These are phyloP conservation scores for Cladosporium sp. DNA, from an alignment of 2,329 filamentous ascomycete genomes.

Conservation along the genomic window DNA sequence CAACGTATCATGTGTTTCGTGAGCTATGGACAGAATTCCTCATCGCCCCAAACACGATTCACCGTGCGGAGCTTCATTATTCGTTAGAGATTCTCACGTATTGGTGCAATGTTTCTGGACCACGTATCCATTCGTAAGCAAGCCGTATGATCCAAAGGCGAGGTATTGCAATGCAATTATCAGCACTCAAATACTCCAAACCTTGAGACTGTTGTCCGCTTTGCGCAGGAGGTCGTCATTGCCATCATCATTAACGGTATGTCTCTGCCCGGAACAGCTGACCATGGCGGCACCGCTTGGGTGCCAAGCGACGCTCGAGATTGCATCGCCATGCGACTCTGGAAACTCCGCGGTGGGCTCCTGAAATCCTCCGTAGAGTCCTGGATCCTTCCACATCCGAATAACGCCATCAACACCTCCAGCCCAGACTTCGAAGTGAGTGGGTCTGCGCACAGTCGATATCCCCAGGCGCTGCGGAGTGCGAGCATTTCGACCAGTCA, in stretches of 20 bases:
- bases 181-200: conserved; percentile 1
- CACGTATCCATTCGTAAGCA: no score
- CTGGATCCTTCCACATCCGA: conserved; percentile 42
- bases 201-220: conserved; percentile 7
- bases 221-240: background rate
- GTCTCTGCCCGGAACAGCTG: conserved; percentile 43
- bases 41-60: no score
- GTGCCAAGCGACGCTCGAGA: conserved; percentile 43
- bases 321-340: conserved; percentile 40
- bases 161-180: no score
- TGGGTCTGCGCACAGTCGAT: conserved; percentile 40
- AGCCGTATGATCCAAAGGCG: no score
- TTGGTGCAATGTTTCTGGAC: no score
- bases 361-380: conserved; percentile 35
- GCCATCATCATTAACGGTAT: background rate
- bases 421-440: conserved; percentile 50
- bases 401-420: conserved; percentile 51
- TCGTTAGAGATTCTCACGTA: no score
- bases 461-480: conserved; percentile 53
- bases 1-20: no score
- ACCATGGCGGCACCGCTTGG: conserved; percentile 42
- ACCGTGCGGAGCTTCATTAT: no score
- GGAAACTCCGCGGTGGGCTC: conserved; percentile 36
- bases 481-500: conserved; percentile 36
- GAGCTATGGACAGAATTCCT: no score